phyloP scores from a whole-genome alignment of 305 asterid species.

The Fraxinus greggii region DNA sequence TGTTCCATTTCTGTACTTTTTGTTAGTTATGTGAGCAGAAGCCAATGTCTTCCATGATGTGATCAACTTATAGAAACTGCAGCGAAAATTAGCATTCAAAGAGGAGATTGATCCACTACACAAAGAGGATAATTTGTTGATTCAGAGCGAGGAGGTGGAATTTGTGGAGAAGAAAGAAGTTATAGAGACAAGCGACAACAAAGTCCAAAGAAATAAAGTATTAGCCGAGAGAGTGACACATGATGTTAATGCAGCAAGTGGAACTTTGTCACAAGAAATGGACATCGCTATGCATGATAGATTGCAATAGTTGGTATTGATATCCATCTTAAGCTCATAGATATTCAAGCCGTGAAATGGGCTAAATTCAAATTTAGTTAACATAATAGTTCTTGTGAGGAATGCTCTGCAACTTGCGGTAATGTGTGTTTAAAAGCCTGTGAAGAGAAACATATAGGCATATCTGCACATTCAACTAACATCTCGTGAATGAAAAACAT shows the following conservation, averaged over 20 bases:
- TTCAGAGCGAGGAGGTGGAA: slow-evolving; percentile 39
- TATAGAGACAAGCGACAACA: slow-evolving; percentile 36
- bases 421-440: neutral
- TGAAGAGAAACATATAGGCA: neutral
- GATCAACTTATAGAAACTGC: slow-evolving; percentile 37
- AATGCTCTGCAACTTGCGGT: neutral
- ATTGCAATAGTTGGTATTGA: neutral
- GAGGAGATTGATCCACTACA: slow-evolving; percentile 39
- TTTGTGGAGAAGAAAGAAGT: slow-evolving; percentile 27
- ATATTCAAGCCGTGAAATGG: neutral
- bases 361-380: neutral
- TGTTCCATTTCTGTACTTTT: neutral
- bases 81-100: slow-evolving; percentile 32
- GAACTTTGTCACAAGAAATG: slow-evolving; percentile 32
- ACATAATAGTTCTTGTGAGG: neutral
- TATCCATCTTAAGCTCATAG: neutral
- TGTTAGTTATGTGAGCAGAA: neutral
- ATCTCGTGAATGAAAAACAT: neutral
- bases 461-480: too few species aligned
- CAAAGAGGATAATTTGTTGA: slow-evolving; percentile 49
- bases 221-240: slow-evolving; percentile 42
- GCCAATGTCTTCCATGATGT: neutral
- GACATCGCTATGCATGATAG: slow-evolving; percentile 1
- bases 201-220: slow-evolving; percentile 27
- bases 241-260: neutral